Evolutionary conservation across 257 asterid species (phyloP).

Genomic region (Echites panduratus): DNA sequence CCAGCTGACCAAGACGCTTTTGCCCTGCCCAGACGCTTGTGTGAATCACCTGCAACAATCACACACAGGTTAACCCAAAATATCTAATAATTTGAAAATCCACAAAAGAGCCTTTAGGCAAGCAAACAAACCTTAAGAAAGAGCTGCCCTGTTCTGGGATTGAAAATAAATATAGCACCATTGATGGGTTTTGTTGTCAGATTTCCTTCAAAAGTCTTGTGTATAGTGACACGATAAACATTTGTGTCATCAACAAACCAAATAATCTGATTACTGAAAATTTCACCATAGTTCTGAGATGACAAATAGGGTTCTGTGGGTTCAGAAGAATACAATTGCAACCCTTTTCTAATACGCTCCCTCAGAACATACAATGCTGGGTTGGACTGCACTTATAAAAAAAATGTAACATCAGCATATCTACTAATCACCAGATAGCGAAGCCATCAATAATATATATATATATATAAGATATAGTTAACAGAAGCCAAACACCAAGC

Average conservation of each 20-base stretch:
- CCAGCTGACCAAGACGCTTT: slow-evolving; percentile 97
- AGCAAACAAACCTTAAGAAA: slow-evolving; percentile 63
- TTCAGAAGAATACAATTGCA: slow-evolving; percentile 95
- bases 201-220: slow-evolving; percentile 98
- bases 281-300: slow-evolving; percentile 98
- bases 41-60: slow-evolving; percentile 68
- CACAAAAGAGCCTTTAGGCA: neutral
- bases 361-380: slow-evolving; percentile 93
- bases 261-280: slow-evolving; percentile 94
- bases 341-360: slow-evolving; percentile 93
- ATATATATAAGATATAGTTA: no score
- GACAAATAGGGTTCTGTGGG: slow-evolving; percentile 98
- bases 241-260: slow-evolving; percentile 99
- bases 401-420: neutral
- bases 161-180: slow-evolving; percentile 96
- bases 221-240: slow-evolving; percentile 95
- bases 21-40: slow-evolving; percentile 99
- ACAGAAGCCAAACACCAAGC: neutral
- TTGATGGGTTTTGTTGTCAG: slow-evolving; percentile 93
- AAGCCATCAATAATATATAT: neutral
- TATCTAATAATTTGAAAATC: neutral
- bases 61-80: neutral
- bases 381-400: slow-evolving; percentile 60
- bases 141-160: slow-evolving; percentile 95
- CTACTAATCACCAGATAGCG: neutral